Base-by-base conservation (phyloP, 139 green algal species). In the Monoraphidium neglectum region DNA sequence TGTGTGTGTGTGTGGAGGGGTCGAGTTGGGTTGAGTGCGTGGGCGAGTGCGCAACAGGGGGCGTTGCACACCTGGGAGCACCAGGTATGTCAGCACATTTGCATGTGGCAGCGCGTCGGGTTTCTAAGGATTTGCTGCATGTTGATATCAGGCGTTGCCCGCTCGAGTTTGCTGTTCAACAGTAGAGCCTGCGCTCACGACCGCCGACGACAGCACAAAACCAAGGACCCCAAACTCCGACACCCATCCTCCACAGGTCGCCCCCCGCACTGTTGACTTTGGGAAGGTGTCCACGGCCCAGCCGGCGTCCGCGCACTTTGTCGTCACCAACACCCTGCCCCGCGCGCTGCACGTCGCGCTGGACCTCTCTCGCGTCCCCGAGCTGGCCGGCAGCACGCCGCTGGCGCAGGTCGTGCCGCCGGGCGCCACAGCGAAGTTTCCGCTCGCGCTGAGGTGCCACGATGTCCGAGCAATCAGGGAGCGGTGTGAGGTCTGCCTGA, bases 401-500 rank as follows among this genome's bases (percentile, higher is more conserved):
- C 43, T 38, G 23, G 57, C 78, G 62, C 87, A 91, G 78, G 85
- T 93, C n/a, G 83, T 91, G 1, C 87, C 87, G 5, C 37, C 84
- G 3, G 81, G 84, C 1, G 71, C 43, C 0, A 85, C 70, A 0
- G 86, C 83, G 18, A 86, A 79, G 32, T 92, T 93, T 56, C 82
- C 79, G n/a, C 67, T 95, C 3, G 51, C 72, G 32, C 82, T 95
- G 37, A 33, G 32, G 1, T 65, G 63, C 18, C 57, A 43, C n/a
- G 81, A 83, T 30, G 72, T 83, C 36, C 70, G 60, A 8, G 72
- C n/a, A 16, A 78, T 89, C 37, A 82, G 73, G n/a, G 79, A 86
- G 46, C 81, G 70, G 28, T 54, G 93, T 0, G 83, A 88, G 77
- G 94, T 93, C 83, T 76, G 80, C 51, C 84, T 95, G 80, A 95